A percentile compares a stretch with the other conserved stretches of the same genome.
These are phyloP conservation scores for Vairimorpha ceranae DNA, from an alignment of 371 early-diverging fungal genomes.

Conservation along the genomic window DNA sequence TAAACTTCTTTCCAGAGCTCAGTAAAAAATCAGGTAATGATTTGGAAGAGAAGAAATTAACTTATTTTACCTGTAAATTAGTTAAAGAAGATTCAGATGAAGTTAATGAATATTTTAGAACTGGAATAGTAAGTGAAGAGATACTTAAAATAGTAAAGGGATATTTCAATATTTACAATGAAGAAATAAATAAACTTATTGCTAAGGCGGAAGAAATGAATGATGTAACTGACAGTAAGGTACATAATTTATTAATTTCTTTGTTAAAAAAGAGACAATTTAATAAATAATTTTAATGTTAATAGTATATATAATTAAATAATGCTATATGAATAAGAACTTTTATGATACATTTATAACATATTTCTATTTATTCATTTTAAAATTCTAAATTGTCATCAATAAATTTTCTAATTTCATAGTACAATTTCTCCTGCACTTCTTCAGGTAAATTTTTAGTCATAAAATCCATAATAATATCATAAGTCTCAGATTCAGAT, in stretches of 20 bases:
- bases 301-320: too few relatives aligned
- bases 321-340: too few relatives aligned
- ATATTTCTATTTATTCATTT: not conserved
- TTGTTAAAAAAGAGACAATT: not conserved
- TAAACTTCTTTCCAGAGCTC: slow-evolving; percentile 66
- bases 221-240: not conserved
- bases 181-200: not conserved
- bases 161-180: not conserved
- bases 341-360: too few relatives aligned
- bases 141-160: not conserved
- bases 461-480: slow-evolving; percentile 16
- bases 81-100: not conserved
- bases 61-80: slow-evolving; percentile 68
- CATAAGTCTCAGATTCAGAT: slow-evolving; percentile 1
- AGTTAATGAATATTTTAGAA: not conserved
- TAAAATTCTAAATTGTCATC: slow-evolving; percentile 3
- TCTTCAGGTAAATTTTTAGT: slow-evolving; percentile 25
- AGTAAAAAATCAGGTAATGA: slow-evolving; percentile 95
- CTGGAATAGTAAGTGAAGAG: not conserved
- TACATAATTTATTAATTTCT: not conserved
- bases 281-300: not conserved
- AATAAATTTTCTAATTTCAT: slow-evolving; percentile 28
- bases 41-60: slow-evolving; percentile 92
- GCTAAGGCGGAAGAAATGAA: not conserved
- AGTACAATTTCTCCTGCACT: slow-evolving; percentile 19